Percentiles rank a stretch among this genome's conserved stretches.
These are phyloP conservation scores for Fusarium tjaetaba DNA, from an alignment of 2,329 filamentous ascomycete species.

Conservation along the genomic window DNA sequence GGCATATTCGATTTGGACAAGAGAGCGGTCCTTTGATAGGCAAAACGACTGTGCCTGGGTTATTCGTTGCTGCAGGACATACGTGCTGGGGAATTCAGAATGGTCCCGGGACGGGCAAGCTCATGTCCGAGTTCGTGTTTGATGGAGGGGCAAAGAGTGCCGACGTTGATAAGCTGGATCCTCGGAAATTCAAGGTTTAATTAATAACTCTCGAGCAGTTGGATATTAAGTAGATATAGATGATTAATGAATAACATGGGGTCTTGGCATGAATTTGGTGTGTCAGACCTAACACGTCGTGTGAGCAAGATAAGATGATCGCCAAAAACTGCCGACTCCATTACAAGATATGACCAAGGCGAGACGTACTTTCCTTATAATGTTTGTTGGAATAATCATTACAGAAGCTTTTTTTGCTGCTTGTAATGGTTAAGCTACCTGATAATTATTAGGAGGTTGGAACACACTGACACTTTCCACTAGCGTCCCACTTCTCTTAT, in stretches of 20 bases:
- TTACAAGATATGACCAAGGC: neutral
- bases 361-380: neutral
- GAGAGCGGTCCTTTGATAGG: constrained; percentile 80
- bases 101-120: constrained; percentile 83
- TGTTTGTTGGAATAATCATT: neutral
- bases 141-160: constrained; percentile 77
- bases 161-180: constrained; percentile 72
- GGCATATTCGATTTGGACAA: constrained; percentile 70
- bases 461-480: constrained; percentile 4
- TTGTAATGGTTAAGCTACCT: neutral
- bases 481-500: constrained; percentile 43
- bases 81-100: constrained; percentile 99
- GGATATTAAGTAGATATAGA: neutral
- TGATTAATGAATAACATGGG: neutral
- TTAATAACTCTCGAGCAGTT: constrained; percentile 39
- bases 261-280: neutral
- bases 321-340: no score
- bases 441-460: no score
- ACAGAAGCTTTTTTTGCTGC: neutral
- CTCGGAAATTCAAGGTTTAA: constrained; percentile 68
- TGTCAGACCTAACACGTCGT: neutral
- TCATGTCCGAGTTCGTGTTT: constrained; percentile 82
- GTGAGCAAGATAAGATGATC: neutral
- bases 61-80: constrained; percentile 88
- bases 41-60: constrained; percentile 73